phyloP scores from a whole-genome alignment of 1,139 yeast species.

The Oligophagozyma castellii region DNA sequence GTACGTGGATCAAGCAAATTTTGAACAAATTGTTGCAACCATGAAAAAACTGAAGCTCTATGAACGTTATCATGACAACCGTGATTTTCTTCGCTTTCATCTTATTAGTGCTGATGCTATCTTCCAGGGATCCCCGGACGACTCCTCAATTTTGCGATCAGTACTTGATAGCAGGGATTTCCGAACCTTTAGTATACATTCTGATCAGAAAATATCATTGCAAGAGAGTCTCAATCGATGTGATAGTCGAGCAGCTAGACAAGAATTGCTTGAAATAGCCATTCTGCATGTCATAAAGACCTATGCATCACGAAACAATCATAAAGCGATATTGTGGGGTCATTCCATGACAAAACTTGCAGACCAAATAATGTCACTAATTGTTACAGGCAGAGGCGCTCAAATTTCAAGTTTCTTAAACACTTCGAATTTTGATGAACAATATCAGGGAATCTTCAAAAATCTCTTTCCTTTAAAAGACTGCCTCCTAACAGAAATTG shows the following conservation, averaged over 20 bases:
- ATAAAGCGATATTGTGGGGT: slow-evolving; percentile 52
- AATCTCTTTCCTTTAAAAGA: slow-evolving; percentile 65
- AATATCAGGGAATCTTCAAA: slow-evolving; percentile 26
- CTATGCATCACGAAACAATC: slow-evolving; percentile 33
- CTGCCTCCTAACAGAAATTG: slow-evolving; percentile 51
- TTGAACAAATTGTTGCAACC: slow-evolving; percentile 10
- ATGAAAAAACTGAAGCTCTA: slow-evolving; percentile 15
- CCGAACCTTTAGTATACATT: slow-evolving; percentile 1
- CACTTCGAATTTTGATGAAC: slow-evolving; percentile 28
- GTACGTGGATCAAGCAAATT: slow-evolving; percentile 8
- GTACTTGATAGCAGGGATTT: slow-evolving; percentile 9
- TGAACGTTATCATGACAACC: slow-evolving; percentile 12
- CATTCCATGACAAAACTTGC: slow-evolving; percentile 79
- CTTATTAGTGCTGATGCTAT: slow-evolving; percentile 31
- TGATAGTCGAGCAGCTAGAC: slow-evolving; percentile 42
- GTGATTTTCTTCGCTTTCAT: slow-evolving; percentile 25
- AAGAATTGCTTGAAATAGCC: slow-evolving; percentile 44
- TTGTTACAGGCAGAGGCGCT: slow-evolving; percentile 86
- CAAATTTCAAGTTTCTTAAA: slow-evolving; percentile 40
- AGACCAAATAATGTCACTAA: slow-evolving; percentile 58
- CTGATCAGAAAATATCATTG: slow-evolving; percentile 1
- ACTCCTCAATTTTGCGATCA: slow-evolving; percentile 3
- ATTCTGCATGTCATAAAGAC: slow-evolving; percentile 35
- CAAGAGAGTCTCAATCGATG: slow-evolving; percentile 16
- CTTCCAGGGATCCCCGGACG: slow-evolving; percentile 6